Conservation (phyloP, 2,329 filamentous ascomycete species). For the Hymenoscyphus scutula region DNA sequence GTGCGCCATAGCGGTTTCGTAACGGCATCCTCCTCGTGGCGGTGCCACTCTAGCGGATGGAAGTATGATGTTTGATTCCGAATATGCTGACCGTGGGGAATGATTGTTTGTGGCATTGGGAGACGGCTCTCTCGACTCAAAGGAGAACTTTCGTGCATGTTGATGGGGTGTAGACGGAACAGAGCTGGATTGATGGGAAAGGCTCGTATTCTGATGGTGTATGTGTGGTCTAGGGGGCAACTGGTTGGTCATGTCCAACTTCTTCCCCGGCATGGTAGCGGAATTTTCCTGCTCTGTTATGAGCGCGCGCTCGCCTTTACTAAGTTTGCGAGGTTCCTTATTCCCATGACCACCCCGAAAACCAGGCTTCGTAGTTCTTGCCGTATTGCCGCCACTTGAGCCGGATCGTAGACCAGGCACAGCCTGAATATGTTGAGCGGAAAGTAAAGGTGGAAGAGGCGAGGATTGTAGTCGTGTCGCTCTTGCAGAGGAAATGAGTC, state of each 20-base stretch:
- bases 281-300: conserved; percentile 56
- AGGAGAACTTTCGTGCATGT: conserved; percentile 77
- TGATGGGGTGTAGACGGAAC: conserved; percentile 93
- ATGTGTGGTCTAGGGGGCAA: conserved; percentile 33
- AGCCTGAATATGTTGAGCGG: conserved; percentile 55
- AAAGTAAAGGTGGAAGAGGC: conserved; percentile 54
- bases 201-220: conserved; percentile 47
- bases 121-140: conserved; percentile 76
- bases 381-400: conserved; percentile 45
- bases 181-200: conserved; percentile 74
- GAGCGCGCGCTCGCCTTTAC: conserved; percentile 61
- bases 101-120: conserved; percentile 74
- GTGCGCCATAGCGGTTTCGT: conserved; percentile 81
- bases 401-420: conserved; percentile 50
- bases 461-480: conserved; percentile 53
- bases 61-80: conserved; percentile 76
- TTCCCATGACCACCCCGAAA: conserved; percentile 54
- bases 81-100: conserved; percentile 86
- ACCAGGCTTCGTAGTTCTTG: conserved; percentile 46
- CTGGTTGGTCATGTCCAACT: conserved; percentile 33
- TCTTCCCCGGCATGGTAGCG: conserved; percentile 35
- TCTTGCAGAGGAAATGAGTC: conserved; percentile 54
- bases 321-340: conserved; percentile 54
- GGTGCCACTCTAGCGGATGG: conserved; percentile 66
- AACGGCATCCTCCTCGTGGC: conserved; percentile 69